Evolutionary conservation across 768 basidiomycete species (phyloP), one percentile per base, ranked within the genome.

Genomic region (Mycena kentingensis): DNA sequence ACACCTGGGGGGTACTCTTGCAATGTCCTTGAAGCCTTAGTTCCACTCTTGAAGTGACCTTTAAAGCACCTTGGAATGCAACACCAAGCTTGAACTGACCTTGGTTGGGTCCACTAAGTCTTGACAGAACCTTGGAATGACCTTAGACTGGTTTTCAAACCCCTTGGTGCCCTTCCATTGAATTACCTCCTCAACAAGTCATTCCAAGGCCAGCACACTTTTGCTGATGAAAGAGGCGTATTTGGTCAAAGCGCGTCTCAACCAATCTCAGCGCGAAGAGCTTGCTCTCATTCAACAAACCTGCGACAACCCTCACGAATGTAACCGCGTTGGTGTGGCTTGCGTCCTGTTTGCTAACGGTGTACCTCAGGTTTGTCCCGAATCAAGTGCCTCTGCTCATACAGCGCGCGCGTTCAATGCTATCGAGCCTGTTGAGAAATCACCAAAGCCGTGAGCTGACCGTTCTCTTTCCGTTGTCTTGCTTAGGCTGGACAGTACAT

Each of bases 361-460:
- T 26, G 3, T 46, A n/a, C 3, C 13, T 16, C 58, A 87, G 85
- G 87, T 69, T 73, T 99, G 46, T 98, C 96, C 3, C 93, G 97
- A 48, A 98, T 99, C 78, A 99, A 99, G 77, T 89, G 97, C 62
- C 77, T 13, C 78, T 99, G 13, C 78, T 99, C 36, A 99, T 97
- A 0, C 97, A 99, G 69, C 90, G 97, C 39, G 93, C 95, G 2
- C 95, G 21, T 98, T 94, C 67, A 98, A 99, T 67, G 96, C 98
- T 63, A 98, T 99, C 57, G 97, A 99, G 68, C 97, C 97, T 0
- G 93, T 99, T 15, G 97, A 99, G 77, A 99, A 99, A 98, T 99
- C 60, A 98, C 97, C 24, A 97, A 98, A 70, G 97, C 97, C 29
- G 87, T 89, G 59, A 66, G 87, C 78, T 12, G 15, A 2, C 19